Conservation (phyloP, 2,329 filamentous ascomycete species). For the Calonectria pseudoturangicola region DNA sequence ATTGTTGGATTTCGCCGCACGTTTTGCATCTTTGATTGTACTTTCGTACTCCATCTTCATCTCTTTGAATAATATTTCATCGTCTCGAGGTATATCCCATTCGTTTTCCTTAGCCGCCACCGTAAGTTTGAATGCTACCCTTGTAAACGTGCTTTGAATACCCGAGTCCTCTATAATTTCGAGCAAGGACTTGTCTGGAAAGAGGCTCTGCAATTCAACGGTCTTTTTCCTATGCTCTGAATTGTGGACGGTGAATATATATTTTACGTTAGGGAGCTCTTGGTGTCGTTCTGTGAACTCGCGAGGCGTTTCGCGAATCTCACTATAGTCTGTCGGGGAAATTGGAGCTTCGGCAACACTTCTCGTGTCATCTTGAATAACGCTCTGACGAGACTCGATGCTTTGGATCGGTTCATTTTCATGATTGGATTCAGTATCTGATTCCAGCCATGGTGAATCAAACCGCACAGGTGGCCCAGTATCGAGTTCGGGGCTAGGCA, state of each 20-base stretch:
- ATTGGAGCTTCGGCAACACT: not conserved
- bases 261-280: not conserved
- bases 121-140: not conserved
- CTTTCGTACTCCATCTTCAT: not conserved
- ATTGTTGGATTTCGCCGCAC: not conserved
- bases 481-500: not conserved
- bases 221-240: not conserved
- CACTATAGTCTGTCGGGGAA: not conserved
- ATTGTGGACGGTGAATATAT: conserved; percentile 33
- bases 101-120: no score
- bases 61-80: not conserved
- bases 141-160: conserved; percentile 5
- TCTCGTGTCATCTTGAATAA: no score
- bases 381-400: not conserved
- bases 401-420: no score
- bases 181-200: conserved; percentile 34
- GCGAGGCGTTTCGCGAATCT: not conserved
- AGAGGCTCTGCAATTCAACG: conserved; percentile 16
- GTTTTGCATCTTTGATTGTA: fast-evolving
- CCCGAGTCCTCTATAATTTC: conserved; percentile 36
- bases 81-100: not conserved
- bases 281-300: not conserved
- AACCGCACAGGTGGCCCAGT: not conserved
- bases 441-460: no score
- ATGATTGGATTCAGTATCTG: not conserved